Evolutionary conservation across 768 basidiomycete genomes (phyloP).

Genomic region (Aureoboletus auriporus): DNA sequence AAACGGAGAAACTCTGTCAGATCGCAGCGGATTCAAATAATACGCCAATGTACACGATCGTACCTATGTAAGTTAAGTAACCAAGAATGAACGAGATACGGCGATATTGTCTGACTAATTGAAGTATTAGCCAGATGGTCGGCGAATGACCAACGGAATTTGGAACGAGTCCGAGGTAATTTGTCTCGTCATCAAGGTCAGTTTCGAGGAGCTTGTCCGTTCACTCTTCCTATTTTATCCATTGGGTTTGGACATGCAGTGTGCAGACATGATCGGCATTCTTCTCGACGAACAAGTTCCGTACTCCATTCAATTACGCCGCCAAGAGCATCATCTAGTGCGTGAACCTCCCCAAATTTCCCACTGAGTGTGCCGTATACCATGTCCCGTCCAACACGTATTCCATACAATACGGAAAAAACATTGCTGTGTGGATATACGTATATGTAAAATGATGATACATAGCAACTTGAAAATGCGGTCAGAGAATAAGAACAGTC

Average conservation of each 20-base stretch:
- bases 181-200: conserved; percentile 29
- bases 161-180: conserved; percentile 51
- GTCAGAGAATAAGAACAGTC: not conserved
- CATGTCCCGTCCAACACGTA: conserved; percentile 14
- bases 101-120: not conserved
- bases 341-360: conserved; percentile 15
- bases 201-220: not conserved
- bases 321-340: conserved; percentile 46
- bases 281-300: conserved; percentile 33
- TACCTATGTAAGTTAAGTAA: conserved; percentile 12
- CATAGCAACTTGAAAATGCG: too few relatives aligned
- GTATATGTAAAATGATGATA: too few relatives aligned
- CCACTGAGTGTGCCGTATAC: conserved; percentile 17
- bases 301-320: conserved; percentile 52
- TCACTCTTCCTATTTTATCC: not conserved
- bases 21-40: conserved; percentile 34
- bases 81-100: not conserved
- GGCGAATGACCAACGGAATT: conserved; percentile 46
- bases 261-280: conserved; percentile 37
- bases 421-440: too few relatives aligned
- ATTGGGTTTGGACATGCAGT: conserved; percentile 15
- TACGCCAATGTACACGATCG: conserved; percentile 17
- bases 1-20: conserved; percentile 49
- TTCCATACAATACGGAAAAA: not conserved
- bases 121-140: conserved; percentile 53